Evolutionary conservation across 306 rosid species (phyloP), one percentile per base, ranked within the genome.

Genomic region (Trifolium repens): DNA sequence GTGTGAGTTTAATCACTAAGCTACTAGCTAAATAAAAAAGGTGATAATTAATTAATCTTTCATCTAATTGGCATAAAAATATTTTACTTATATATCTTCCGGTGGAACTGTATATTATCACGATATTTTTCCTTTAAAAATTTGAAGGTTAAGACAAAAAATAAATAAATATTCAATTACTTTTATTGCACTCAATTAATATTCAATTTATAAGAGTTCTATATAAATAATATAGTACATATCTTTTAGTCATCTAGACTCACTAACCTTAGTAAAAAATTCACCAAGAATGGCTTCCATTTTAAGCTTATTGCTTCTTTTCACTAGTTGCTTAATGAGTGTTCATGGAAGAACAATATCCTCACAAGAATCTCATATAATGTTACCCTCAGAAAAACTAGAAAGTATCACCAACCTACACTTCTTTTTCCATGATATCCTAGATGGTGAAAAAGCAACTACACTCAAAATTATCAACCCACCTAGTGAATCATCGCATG

Each of bases 381-480:
- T 2, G 26, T 10, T 71, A 14, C 47, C 69, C 43, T 39, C 54
- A 22, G 43, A 67, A 61, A 39, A 30, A 14, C 72, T 54, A 49
- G 78, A 83, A 62, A 81, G 76, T 37, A 30, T 27, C 17, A 78
- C 75, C 64, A 75, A 42, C 65, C 52, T 86, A 16, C 86, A 81
- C 71, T 88, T 81, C 68, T 88, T 79, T 63, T 88, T 79, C 71
- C 91, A 88, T 58, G 85, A 88, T 74, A 81, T 67, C 74, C 26
- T 64, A 7, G 50, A 47, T 2, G 73, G 85, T 12, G 49, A 63
- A 22, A 57, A 73, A 44, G 49, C 66, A 39, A 52, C 79, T 10
- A 15, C 79, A 1, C 43, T 81, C 1, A 49, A 44, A 47, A 69
- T 85, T 9, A 9, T 83, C 14, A 8, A 5, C 1, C 76, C 84